Evolutionary conservation across 768 basidiomycete genomes (phyloP).

Genomic region (Cantharellus cinnabarinus): DNA sequence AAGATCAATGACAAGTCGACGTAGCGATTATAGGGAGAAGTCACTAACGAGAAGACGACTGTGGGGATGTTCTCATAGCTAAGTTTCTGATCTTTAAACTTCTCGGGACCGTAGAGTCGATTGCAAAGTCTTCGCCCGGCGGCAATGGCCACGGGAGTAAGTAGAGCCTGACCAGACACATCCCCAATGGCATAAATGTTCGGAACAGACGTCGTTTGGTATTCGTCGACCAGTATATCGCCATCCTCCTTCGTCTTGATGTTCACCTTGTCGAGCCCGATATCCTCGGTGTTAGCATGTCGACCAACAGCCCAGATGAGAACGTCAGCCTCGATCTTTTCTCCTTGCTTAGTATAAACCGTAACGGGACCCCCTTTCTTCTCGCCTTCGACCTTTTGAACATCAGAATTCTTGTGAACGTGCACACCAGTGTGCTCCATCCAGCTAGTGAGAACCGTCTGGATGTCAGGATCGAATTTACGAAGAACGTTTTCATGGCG

Average conservation of each 20-base stretch:
- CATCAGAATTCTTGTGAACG: constrained; percentile 57
- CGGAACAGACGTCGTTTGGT: constrained; percentile 57
- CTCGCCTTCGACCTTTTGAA: constrained; percentile 55
- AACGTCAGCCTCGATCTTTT: constrained; percentile 64
- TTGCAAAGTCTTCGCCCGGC: constrained; percentile 81
- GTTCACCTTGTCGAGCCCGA: constrained; percentile 61
- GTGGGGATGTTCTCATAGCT: constrained; percentile 79
- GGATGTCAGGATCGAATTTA: constrained; percentile 75
- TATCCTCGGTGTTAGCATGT: constrained; percentile 49
- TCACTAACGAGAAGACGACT: constrained; percentile 85
- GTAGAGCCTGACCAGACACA: constrained; percentile 73
- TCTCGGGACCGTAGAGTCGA: constrained; percentile 68
- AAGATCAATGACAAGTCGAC: not conserved
- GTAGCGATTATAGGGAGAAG: not conserved
- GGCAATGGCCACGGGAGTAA: constrained; percentile 96
- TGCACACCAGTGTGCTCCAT: constrained; percentile 90
- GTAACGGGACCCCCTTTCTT: constrained; percentile 46
- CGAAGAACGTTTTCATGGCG: constrained; percentile 77
- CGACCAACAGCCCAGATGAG: constrained; percentile 93
- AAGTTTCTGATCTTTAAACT: constrained; percentile 76
- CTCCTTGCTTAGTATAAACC: constrained; percentile 54
- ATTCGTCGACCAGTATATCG: constrained; percentile 80
- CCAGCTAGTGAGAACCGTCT: constrained; percentile 70
- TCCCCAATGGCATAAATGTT: constrained; percentile 76
- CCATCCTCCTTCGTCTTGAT: constrained; percentile 60